These are phyloP conservation scores for Fusarium sp. DNA, from an alignment of 2,329 filamentous ascomycete species.

Conservation along the genomic window DNA sequence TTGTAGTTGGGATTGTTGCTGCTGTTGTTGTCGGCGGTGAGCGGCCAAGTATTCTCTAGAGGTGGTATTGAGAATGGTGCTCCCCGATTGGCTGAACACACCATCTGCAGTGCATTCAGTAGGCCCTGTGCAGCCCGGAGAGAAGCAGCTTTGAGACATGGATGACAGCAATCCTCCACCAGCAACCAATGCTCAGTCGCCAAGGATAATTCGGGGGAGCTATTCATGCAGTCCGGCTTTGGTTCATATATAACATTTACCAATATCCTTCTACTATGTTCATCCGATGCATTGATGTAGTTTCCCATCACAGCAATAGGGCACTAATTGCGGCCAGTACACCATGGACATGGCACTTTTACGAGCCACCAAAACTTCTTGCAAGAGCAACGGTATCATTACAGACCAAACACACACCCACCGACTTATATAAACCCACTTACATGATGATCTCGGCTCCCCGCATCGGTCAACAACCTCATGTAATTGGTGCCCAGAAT, in stretches of 20 bases:
- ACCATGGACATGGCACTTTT: neutral
- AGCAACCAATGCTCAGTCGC: neutral
- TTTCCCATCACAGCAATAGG: neutral
- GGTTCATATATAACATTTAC: neutral
- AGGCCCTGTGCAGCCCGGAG: neutral
- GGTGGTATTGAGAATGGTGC: neutral
- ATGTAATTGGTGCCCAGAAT: neutral
- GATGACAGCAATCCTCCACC: neutral
- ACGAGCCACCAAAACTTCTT: neutral
- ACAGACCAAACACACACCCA: neutral
- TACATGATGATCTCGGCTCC: neutral
- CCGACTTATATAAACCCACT: neutral
- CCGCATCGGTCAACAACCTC: neutral
- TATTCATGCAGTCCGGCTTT: neutral
- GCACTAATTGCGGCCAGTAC: neutral
- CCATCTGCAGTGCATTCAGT: neutral
- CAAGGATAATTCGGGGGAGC: neutral
- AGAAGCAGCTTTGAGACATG: neutral
- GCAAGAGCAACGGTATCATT: neutral
- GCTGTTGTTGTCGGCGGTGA: neutral
- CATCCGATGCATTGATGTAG: neutral
- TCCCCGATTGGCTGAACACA: neutral
- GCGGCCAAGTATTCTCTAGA: neutral
- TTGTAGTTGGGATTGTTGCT: neutral
- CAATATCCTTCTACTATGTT: neutral